Evolutionary conservation across 2,329 filamentous ascomycete species (phyloP).

Genomic region (Neopestalotiopsis rosae): DNA sequence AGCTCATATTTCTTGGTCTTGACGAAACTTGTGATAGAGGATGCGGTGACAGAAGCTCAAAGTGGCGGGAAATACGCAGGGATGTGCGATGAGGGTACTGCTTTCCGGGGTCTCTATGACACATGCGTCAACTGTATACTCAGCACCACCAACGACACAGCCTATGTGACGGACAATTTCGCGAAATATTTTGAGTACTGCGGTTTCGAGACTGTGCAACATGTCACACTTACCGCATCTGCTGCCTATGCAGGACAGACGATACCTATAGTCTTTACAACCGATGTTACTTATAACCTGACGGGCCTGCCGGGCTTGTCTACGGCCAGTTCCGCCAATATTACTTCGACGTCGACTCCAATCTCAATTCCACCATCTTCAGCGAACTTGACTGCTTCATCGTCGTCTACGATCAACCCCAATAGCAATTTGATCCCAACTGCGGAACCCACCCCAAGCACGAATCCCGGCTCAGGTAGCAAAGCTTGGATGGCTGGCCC

Average conservation of each 20-base stretch:
- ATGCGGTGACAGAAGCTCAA: too few relatives aligned
- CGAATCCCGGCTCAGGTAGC: neutral
- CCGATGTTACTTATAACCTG: neutral
- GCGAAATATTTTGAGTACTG: neutral
- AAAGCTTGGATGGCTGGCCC: neutral
- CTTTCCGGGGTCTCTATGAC: neutral
- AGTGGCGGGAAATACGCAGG: too few relatives aligned
- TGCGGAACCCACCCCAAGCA: neutral
- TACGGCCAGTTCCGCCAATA: too few relatives aligned
- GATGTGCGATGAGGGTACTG: neutral
- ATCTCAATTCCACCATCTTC: too few relatives aligned
- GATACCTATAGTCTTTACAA: neutral
- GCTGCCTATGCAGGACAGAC: neutral
- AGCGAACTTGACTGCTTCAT: neutral
- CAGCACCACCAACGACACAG: too few relatives aligned
- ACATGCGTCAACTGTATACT: neutral
- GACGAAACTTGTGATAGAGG: too few relatives aligned
- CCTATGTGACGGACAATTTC: neutral
- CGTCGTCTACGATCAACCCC: neutral
- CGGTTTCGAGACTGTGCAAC: neutral
- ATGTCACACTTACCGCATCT: too few relatives aligned
- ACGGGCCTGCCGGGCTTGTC: too few relatives aligned
- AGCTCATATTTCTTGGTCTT: too few relatives aligned
- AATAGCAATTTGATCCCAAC: neutral
- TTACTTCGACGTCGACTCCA: neutral